Evolutionary conservation across 2,329 filamentous ascomycete genomes (phyloP).

Genomic region (Trichoderma guizhouense): DNA sequence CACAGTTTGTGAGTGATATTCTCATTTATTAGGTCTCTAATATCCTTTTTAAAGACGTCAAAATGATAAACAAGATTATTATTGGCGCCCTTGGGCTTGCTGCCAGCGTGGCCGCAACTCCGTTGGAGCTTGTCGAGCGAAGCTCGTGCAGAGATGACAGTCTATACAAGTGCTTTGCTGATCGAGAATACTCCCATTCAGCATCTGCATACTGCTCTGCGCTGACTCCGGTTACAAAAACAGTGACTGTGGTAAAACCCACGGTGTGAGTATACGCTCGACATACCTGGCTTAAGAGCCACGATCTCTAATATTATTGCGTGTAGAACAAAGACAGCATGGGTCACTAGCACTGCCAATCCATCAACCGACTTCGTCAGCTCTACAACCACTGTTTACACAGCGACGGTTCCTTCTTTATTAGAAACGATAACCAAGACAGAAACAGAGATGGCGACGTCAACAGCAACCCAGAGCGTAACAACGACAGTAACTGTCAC

Average conservation of each 20-base stretch:
- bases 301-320: not conserved
- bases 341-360: constrained; percentile 17
- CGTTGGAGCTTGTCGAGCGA: constrained; percentile 17
- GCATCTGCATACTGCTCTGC: constrained; percentile 24
- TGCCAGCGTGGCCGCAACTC: constrained; percentile 7
- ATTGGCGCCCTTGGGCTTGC: constrained; percentile 14
- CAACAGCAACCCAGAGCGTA: constrained; percentile 19
- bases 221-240: constrained; percentile 21
- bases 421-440: constrained; percentile 16
- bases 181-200: constrained; percentile 22
- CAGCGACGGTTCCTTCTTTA: constrained; percentile 22
- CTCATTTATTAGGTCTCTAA: not conserved
- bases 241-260: constrained; percentile 20
- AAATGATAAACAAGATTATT: not conserved
- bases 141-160: constrained; percentile 24
- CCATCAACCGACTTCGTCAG: constrained; percentile 12
- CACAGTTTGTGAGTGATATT: not conserved
- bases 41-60: not conserved
- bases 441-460: not conserved
- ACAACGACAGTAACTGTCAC: constrained; percentile 20
- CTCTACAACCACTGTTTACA: constrained; percentile 23
- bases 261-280: constrained; percentile 12
- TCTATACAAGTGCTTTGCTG: constrained; percentile 25
- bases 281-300: not conserved
- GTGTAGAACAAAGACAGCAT: constrained; percentile 20